phyloP scores from a whole-genome alignment of 257 asterid species.

The Hygrophila difformis region DNA sequence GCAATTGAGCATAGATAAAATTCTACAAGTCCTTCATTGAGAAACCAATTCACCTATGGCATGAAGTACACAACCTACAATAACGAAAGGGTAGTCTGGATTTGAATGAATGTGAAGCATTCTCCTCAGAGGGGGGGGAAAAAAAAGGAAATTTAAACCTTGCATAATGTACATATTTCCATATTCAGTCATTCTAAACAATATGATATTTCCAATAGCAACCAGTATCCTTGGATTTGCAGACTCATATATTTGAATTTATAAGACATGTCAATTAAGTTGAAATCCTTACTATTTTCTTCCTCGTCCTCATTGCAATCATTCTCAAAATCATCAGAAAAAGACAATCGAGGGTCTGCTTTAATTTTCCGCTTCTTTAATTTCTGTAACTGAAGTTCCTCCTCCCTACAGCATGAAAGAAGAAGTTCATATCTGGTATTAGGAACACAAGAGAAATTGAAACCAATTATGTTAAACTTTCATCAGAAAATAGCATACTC shows the following conservation, averaged over 20 bases:
- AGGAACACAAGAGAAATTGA: neutral
- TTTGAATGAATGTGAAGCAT: too few species aligned
- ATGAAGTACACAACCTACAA: neutral
- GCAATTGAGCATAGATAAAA: neutral
- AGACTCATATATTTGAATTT: too few species aligned
- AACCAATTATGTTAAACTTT: neutral
- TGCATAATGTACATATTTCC: neutral
- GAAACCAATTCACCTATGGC: slow-evolving; percentile 1
- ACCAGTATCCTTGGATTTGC: too few species aligned
- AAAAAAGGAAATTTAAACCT: neutral
- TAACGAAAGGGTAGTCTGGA: too few species aligned
- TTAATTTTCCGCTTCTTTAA: slow-evolving; percentile 78
- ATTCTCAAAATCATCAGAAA: slow-evolving; percentile 76
- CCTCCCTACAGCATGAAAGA: slow-evolving; percentile 61
- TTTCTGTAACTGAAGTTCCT: slow-evolving; percentile 90
- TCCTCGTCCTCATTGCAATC: slow-evolving; percentile 66
- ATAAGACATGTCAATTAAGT: too few species aligned
- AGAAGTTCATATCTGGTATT: too few species aligned
- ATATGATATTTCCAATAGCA: too few species aligned
- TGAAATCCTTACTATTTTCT: slow-evolving; percentile 45
- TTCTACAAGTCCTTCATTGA: neutral
- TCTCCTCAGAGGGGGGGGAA: too few species aligned
- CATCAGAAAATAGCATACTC: slow-evolving; percentile 47
- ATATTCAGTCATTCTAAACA: slow-evolving; percentile 4
- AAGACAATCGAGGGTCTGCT: slow-evolving; percentile 89